A percentile compares a stretch with the other conserved stretches of the same genome.
phyloP scores from a whole-genome alignment of 2,329 filamentous ascomycete genomes.

The Diaporthe australafricana region DNA sequence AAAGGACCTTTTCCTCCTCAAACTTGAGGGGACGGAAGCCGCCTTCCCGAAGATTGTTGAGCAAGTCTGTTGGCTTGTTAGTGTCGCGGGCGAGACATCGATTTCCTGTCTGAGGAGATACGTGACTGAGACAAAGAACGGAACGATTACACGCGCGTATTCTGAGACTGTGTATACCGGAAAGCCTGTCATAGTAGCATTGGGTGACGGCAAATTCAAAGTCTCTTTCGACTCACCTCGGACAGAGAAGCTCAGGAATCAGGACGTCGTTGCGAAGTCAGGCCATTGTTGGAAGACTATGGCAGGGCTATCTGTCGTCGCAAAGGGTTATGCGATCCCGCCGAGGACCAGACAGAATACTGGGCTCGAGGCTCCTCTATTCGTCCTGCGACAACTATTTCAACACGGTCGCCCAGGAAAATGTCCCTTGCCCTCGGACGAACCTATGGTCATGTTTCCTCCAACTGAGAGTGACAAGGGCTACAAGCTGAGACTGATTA shows the following conservation, averaged over 20 bases:
- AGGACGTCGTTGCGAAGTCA: not conserved
- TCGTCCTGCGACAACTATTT: not conserved
- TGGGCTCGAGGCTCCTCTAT: not conserved
- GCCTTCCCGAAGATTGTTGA: not conserved
- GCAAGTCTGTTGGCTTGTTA: not conserved
- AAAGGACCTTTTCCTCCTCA: not conserved
- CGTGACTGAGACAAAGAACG: not conserved
- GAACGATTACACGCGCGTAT: not conserved
- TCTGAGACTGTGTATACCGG: not conserved
- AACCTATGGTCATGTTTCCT: not conserved
- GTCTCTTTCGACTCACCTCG: not conserved
- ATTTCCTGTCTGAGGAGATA: not conserved
- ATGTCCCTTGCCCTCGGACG: not conserved
- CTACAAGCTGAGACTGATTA: not conserved
- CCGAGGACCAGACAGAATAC: not conserved
- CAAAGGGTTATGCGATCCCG: not conserved
- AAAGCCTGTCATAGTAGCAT: not conserved
- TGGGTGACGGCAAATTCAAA: accelerated
- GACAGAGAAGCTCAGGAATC: not conserved
- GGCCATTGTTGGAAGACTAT: conserved; percentile 17
- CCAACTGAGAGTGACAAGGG: not conserved
- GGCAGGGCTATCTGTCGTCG: not conserved
- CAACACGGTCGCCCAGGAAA: not conserved
- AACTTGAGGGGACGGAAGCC: accelerated
- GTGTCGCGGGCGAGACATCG: not conserved